A percentile compares a stretch with the other conserved stretches of the same genome.
Conservation (phyloP, 2,329 filamentous ascomycete species). For the Davidsoniella virescens region DNA sequence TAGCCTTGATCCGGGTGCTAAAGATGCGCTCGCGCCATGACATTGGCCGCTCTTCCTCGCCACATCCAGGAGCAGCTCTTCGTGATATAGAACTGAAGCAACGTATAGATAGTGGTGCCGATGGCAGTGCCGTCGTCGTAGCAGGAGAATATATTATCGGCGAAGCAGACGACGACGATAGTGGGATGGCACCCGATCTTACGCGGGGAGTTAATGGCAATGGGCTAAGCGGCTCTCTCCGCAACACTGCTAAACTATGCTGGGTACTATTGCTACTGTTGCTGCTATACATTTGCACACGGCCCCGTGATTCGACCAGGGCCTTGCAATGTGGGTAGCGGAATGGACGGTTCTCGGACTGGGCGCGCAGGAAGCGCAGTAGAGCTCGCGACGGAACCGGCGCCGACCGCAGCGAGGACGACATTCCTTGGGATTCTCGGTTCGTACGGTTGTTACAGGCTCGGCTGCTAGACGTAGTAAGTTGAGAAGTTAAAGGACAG, state of each 20-base stretch:
- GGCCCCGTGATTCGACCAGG: not conserved
- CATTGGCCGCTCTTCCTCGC: conserved; percentile 10
- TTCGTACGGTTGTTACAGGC: too few relatives aligned
- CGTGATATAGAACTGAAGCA: not conserved
- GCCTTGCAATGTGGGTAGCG: conserved; percentile 22
- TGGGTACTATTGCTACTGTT: not conserved
- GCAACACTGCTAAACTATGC: not conserved
- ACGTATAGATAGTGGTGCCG: not conserved
- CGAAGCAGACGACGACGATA: not conserved
- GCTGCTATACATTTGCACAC: conserved; percentile 1
- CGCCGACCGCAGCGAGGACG: conserved; percentile 23
- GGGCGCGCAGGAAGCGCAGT: conserved; percentile 55
- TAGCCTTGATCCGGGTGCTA: conserved; percentile 9
- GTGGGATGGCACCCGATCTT: too few relatives aligned
- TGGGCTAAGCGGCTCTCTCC: not conserved
- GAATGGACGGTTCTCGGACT: conserved; percentile 44
- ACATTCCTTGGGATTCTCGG: conserved; percentile 21
- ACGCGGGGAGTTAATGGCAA: not conserved
- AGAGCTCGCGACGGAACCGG: conserved; percentile 40
- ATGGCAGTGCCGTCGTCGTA: not conserved
- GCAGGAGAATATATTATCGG: not conserved
- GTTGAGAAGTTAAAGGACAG: not conserved
- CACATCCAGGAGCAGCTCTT: not conserved
- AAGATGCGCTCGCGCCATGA: conserved; percentile 13
- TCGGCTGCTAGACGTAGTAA: not conserved